Base-by-base conservation (phyloP, 1,284 basidiomycete genomes). In the Gymnopus androsaceus region DNA sequence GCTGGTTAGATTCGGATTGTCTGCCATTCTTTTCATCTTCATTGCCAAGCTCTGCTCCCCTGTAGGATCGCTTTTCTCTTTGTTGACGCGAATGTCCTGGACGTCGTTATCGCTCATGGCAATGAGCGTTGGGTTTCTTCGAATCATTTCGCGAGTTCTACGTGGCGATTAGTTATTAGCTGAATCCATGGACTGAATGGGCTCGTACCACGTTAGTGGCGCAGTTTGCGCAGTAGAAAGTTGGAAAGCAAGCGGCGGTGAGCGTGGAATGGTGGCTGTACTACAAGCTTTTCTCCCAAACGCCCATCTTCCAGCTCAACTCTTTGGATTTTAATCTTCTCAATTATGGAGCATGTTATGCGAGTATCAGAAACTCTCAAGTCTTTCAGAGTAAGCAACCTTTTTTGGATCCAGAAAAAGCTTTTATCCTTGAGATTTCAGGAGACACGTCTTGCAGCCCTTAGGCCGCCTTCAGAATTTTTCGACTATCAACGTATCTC, bases 401-500 rank as follows among this genome's bases (percentile, higher is more conserved):
- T 46, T 21, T 25, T 52, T 25, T 31, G 19, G 9, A n/a, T 31
- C 14, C 49, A n/a, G 23, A 25, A 44, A 47, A 34, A 21, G 9
- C 31, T 38, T 51, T 27, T 21, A 37, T 28, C 55, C 30, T 9
- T 19, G 27, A 52, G 40, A 27, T 30, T 44, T 8, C 41, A 91
- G 88, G 89, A 95, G 75, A 91, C 93, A 21, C 84, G 87, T 58
- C 80, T 97, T 56, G 92, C 92, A 49, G 84, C 87, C 27, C 79
- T 98, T 57, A 84, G 94, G 56, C 82, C 90, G 2, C 83, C 90
- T 1, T 73, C 75, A 55, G 94, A 96, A 70, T 92, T 92, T 72
- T 96, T 98, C 68, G 95, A 98, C 76, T 80, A 85, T 66, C 88
- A 95, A 65, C 86, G 94, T 48, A 75, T 98, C 59, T 95, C 93